Base-by-base conservation (phyloP, 192 early-diverging fungal species). In the Jimgerdemannia flammicorona region DNA sequence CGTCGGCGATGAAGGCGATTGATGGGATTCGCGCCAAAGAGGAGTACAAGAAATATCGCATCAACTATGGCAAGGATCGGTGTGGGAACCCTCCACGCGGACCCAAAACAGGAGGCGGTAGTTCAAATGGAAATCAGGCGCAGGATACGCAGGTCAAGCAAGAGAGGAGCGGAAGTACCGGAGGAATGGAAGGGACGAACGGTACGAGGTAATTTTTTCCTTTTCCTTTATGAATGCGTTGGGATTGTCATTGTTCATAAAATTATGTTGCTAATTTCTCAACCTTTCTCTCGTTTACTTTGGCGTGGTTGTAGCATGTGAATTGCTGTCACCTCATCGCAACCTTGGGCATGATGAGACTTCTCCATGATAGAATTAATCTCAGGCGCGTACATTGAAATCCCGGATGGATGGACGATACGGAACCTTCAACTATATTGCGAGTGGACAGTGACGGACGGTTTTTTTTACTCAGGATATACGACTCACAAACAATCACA, bases 41-140 rank as follows among this genome's bases (percentile, higher is more conserved):
- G 40, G 90, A 87, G 42, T 93, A 93, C 75, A 82, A 77, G 54
- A 74, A 74, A 17, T 86, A 86, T 72, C 80, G 87, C 59, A 84
- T 97, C 79, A 90, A 88, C 72, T 97, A 85, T 83, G 94, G 95
- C n/a, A 95, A 95, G 75, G 95, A 97, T 79, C 91, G 95, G 6
- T 97, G 94, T 79, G 94, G 90, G 40, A 93, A 94, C 68, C 86
- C 92, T 18, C 89, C 91, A 4, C 79, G 91, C 39, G 65, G 67
- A 29, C 80, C 78, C 75, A 73, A 79, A 39, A 76, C 64, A 10
- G 49, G 49, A 14, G 14, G 49, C 14, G 14, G 14, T 59, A 59
- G 14, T 14, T 59, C 40, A 66, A 67, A 59, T 14, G 49, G 49
- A 59, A 59, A 14, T 59, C 49, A 59, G 49, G 49, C 49, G 8